Percentiles rank a stretch among this genome's conserved stretches.
Conservation (phyloP, 2,329 filamentous ascomycete genomes). For the Paraphaeosphaeria minitans region DNA sequence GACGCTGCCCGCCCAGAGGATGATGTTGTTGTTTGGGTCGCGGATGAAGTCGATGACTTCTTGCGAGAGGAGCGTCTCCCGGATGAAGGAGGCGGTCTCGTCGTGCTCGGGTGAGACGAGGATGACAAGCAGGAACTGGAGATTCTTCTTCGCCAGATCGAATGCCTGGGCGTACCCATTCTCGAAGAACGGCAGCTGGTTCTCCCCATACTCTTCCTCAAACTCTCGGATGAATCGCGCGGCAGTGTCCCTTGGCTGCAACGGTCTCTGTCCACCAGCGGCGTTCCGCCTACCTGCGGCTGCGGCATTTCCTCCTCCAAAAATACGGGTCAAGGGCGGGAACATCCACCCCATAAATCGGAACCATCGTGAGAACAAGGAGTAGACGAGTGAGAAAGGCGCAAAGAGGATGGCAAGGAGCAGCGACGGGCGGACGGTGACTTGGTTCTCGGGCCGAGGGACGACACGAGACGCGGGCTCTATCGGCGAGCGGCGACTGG, state of each 20-base stretch:
- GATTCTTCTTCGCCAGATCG: slow-evolving; percentile 85
- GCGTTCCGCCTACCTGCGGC: slow-evolving; percentile 57
- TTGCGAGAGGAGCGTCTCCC: slow-evolving; percentile 77
- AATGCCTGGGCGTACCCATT: slow-evolving; percentile 90
- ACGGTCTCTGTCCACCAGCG: slow-evolving; percentile 71
- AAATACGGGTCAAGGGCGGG: slow-evolving; percentile 73
- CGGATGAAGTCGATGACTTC: slow-evolving; percentile 77
- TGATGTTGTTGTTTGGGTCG: slow-evolving; percentile 75
- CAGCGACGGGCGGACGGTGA: slow-evolving; percentile 72
- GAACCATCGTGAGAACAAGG: slow-evolving; percentile 70
- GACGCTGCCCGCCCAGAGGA: slow-evolving; percentile 92
- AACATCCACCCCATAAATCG: slow-evolving; percentile 78
- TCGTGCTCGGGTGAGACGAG: slow-evolving; percentile 93
- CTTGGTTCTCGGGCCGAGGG: slow-evolving; percentile 70
- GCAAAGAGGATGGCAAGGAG: slow-evolving; percentile 78
- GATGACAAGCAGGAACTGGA: slow-evolving; percentile 89
- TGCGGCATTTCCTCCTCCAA: slow-evolving; percentile 56
- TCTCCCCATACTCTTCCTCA: slow-evolving; percentile 85
- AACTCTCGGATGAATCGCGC: slow-evolving; percentile 90
- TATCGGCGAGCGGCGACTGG: slow-evolving; percentile 46
- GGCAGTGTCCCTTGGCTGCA: slow-evolving; percentile 86
- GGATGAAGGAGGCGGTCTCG: slow-evolving; percentile 80
- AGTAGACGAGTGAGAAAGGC: slow-evolving; percentile 80
- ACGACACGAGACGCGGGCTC: slow-evolving; percentile 84
- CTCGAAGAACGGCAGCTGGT: slow-evolving; percentile 78